A percentile compares a stretch with the other conserved stretches of the same genome.
Evolutionary conservation across 352 stramenopile genomes (phyloP).

Genomic region (Globisporangium orthogonon): DNA sequence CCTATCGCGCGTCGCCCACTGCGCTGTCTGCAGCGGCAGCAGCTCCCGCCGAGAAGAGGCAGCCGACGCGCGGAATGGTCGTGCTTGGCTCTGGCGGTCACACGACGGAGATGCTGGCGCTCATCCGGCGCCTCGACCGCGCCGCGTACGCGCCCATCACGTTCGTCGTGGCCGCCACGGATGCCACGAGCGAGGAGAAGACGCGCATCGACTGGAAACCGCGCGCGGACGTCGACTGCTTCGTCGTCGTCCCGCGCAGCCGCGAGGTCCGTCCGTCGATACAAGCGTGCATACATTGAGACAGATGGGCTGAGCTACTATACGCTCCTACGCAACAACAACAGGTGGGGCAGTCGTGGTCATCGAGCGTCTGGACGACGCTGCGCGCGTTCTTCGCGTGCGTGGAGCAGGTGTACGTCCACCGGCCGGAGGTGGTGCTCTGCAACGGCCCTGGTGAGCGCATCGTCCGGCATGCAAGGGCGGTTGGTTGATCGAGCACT

Average conservation of each 20-base stretch:
- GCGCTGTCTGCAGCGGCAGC: not conserved
- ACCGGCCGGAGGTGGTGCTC: conserved; percentile 86
- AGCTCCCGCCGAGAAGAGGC: not conserved
- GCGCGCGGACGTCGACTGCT: conserved; percentile 24
- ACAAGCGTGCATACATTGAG: not conserved
- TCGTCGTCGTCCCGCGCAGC: conserved; percentile 85
- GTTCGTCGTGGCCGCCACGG: conserved; percentile 88
- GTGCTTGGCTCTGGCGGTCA: conserved; percentile 87
- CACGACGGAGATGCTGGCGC: conserved; percentile 94
- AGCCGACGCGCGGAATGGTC: conserved; percentile 62
- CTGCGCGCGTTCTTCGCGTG: conserved; percentile 71
- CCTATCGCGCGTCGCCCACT: conserved; percentile 5
- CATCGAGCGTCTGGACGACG: conserved; percentile 86
- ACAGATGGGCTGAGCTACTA: not conserved
- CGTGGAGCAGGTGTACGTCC: conserved; percentile 58
- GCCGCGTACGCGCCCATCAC: conserved; percentile 80
- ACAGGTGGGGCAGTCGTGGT: conserved; percentile 91
- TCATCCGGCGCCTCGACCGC: conserved; percentile 81
- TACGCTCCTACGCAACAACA: conserved; percentile 6
- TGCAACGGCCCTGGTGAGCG: conserved; percentile 88
- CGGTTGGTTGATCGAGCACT: too few relatives aligned
- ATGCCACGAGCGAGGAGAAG: conserved; percentile 87
- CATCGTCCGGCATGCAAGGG: not conserved
- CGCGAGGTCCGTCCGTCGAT: conserved; percentile 60
- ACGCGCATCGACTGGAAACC: conserved; percentile 63